These are phyloP conservation scores for Lactarius tabidus DNA, from an alignment of 768 basidiomycete genomes.

Conservation along the genomic window DNA sequence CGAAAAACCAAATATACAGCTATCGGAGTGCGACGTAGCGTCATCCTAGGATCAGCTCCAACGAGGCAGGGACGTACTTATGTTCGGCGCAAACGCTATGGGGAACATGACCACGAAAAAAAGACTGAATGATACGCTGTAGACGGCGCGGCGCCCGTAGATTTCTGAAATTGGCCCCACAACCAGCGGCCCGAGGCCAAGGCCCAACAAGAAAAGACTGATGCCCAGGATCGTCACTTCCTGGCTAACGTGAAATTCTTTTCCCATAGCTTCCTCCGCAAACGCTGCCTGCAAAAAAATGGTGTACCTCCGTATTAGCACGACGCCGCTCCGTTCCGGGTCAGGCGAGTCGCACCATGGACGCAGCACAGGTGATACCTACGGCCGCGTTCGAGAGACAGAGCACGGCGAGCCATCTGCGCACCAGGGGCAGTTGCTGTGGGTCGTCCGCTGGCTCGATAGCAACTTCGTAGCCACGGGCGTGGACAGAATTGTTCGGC, in stretches of 20 bases:
- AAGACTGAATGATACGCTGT: conserved; percentile 53
- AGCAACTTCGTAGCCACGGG: too few species aligned
- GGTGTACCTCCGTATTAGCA: background rate
- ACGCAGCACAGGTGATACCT: conserved; percentile 28
- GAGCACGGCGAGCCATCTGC: conserved; percentile 28
- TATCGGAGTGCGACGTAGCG: conserved; percentile 29
- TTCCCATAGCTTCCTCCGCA: conserved; percentile 38
- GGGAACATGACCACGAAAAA: conserved; percentile 67
- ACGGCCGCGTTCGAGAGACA: conserved; percentile 26
- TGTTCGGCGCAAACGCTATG: conserved; percentile 67
- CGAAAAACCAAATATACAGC: conserved; percentile 62
- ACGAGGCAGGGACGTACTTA: conserved; percentile 39
- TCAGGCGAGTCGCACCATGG: conserved; percentile 27
- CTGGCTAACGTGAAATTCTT: conserved; percentile 35
- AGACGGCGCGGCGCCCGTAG: conserved; percentile 64
- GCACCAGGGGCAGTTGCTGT: conserved; percentile 20
- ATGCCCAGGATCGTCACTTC: conserved; percentile 41
- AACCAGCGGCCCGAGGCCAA: conserved; percentile 32
- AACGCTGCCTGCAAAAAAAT: conserved; percentile 33
- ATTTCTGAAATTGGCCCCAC: conserved; percentile 44
- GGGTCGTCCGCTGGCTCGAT: conserved; percentile 27
- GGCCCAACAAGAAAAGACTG: conserved; percentile 37
- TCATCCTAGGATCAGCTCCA: background rate
- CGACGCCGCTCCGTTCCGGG: background rate
- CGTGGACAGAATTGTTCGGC: too few species aligned